Evolutionary conservation across 2,329 filamentous ascomycete genomes (phyloP), one percentile per base, ranked within the genome.

Genomic region (Beauveria sp.): DNA sequence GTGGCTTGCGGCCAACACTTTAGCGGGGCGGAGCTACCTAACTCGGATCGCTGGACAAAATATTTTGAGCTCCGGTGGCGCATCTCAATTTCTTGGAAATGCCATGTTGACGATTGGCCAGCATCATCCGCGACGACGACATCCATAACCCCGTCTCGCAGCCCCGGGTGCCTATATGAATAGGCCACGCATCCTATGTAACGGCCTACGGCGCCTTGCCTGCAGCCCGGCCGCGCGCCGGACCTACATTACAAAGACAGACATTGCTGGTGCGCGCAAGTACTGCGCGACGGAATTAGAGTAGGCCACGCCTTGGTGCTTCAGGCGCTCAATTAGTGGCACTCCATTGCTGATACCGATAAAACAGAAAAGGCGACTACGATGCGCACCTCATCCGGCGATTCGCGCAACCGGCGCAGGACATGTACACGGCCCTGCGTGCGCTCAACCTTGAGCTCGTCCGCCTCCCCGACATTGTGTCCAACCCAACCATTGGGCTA

Each of bases 401-500:
- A 64, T 96, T 97, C 75, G 84, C 91, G 1, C 79, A 79, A 3
- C 81, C 87, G 34, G 82, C 88, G 14, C 87, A 86, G 69, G 87
- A 96, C 74, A 88, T 91, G 66, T 97, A 98, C 76, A 84, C 96
- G 67, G 91, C 93, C 63, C 86, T 99, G 62, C 90, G 93, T 65
- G 89, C 93, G 56, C 86, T 99, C 74, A 99, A 99, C 72, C 83
- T 98, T 69, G 93, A 97, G 73, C 84, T 97, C 63, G 90, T 93
- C 50, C 85, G 90, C 62, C 89, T 98, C 64, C 91, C 95, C 62
- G 93, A 98, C 75, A 86, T 90, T 14, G 93, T 95, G 22, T 95
- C 90, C 52, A 95, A 89, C 63, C 86, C 90, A n/a, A 88, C 88
- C 4, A 90, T 98, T 63, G 93, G 91, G 55, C 81, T 87, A 58